Percentiles rank a stretch among this genome's conserved stretches.
These are phyloP conservation scores for Pleurotus cornucopiae DNA, from an alignment of 768 basidiomycete species.

Conservation along the genomic window DNA sequence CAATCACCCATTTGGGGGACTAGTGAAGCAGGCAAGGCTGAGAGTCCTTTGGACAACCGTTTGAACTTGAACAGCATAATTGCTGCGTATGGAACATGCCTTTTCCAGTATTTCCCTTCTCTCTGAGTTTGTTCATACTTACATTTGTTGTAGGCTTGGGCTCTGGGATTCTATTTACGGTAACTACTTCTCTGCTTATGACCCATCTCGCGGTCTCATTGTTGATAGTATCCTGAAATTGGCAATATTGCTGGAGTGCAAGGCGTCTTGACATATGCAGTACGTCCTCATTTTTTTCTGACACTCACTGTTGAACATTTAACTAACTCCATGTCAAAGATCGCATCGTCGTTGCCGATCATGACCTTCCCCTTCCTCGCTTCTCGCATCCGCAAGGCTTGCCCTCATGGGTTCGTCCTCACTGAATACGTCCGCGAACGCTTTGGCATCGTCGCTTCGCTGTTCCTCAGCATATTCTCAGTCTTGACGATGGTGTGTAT, in stretches of 20 bases:
- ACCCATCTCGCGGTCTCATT: not conserved
- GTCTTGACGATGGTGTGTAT: slow-evolving; percentile 5
- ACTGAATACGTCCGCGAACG: slow-evolving; percentile 5
- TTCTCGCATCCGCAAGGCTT: slow-evolving; percentile 6
- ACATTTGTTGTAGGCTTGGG: not conserved
- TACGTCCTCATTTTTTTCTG: not conserved
- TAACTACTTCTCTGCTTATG: not conserved
- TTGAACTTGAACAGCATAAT: slow-evolving; percentile 10
- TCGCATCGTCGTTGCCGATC: slow-evolving; percentile 3
- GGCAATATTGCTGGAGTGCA: slow-evolving; percentile 6
- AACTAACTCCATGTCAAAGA: not conserved
- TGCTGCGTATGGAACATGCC: slow-evolving; percentile 10
- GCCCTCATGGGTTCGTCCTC: slow-evolving; percentile 4
- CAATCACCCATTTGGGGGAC: not conserved
- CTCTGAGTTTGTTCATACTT: not conserved
- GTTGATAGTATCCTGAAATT: slow-evolving; percentile 3
- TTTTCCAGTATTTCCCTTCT: slow-evolving; percentile 4
- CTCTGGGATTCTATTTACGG: slow-evolving; percentile 5
- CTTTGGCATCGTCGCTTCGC: not conserved
- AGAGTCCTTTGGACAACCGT: slow-evolving; percentile 9
- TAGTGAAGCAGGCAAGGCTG: not conserved
- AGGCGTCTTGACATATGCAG: slow-evolving; percentile 3
- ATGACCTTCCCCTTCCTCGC: slow-evolving; percentile 8
- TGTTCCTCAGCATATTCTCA: slow-evolving; percentile 4
- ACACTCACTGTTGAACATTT: not conserved